Evolutionary conservation across 805 yeast genomes (phyloP).

Genomic region (Yarrowia bubula): DNA sequence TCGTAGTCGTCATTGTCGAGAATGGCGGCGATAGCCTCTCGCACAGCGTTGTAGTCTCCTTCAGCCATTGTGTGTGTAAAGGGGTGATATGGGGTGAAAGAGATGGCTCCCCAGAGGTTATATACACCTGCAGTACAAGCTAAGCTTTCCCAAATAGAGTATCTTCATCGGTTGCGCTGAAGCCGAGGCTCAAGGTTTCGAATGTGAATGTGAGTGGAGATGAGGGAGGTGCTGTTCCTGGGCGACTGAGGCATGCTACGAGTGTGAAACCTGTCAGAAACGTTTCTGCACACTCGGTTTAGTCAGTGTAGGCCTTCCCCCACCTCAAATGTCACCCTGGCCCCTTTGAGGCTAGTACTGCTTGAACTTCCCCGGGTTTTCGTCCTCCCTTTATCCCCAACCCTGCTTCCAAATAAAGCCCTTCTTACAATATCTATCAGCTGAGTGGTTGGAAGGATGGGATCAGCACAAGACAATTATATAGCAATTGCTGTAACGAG

Average conservation of each 20-base stretch:
- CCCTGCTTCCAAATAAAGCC: neutral
- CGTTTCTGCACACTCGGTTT: neutral
- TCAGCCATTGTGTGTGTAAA: conserved; percentile 13
- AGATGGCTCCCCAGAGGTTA: neutral
- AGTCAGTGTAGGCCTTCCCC: too few relatives aligned
- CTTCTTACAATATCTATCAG: conserved; percentile 3
- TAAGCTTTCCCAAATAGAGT: conserved; percentile 6
- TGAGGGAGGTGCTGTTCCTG: neutral
- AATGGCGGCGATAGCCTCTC: conserved; percentile 40
- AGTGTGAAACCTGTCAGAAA: neutral
- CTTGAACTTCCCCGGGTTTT: conserved; percentile 20
- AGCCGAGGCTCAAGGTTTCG: conserved; percentile 27
- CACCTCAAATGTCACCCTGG: neutral
- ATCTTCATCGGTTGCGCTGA: conserved; percentile 19
- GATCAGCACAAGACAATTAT: too few relatives aligned
- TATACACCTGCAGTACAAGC: conserved; percentile 13
- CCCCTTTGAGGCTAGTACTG: neutral
- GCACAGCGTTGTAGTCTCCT: conserved; percentile 44
- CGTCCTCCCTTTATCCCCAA: neutral
- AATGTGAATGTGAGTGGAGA: conserved; percentile 13
- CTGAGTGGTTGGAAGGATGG: conserved; percentile 9
- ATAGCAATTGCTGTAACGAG: too few relatives aligned
- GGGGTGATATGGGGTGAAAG: too few relatives aligned
- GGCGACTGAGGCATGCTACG: too few relatives aligned
- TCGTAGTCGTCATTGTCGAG: conserved; percentile 52